Evolutionary conservation across 768 basidiomycete genomes (phyloP), one percentile per base, ranked within the genome.

Genomic region (Phaeolepiota aurea): DNA sequence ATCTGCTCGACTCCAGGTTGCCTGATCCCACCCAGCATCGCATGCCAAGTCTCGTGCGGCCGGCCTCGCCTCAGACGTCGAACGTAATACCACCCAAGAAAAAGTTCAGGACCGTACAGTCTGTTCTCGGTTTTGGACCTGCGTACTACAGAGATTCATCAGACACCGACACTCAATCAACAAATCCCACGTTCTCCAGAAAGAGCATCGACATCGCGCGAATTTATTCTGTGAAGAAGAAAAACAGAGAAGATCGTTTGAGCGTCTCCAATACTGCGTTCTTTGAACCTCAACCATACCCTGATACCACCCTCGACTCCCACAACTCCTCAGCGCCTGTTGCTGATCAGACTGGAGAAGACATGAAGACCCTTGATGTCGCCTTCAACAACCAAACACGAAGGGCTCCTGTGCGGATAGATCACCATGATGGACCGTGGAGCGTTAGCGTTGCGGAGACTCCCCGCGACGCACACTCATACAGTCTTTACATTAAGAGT

Each of bases 401-500:
- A 49, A 66, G 73, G 54, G 71, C 62, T 42, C 73, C 71, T 32
- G 68, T 78, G 22, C 75, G 84, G 36, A 69, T 81, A 46, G 84
- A 88, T 57, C 69, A 69, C 32, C 77, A 86, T 60, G 85, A 87
- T 54, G 86, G 84, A 11, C 86, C 79, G 16, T 92, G 89, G 89
- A 79, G 78, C 53, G 77, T 92, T 56, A 87, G 84, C 57, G 87
- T 90, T 48, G 89, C 89, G 47, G 86, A 89, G 66, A 82, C 78
- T 39, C 84, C 84, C 16, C 74, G 87, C 57, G 81, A 85, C 61
- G 56, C 78, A 34, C 67, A 71, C 48, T 76, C 79, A 5, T 91
- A 82, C 66, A 82, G 76, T 56, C 73, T 91, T 55, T 91, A 91
- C 69, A 78, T 91, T 64, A 91, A 89, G 74, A 91, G 88, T 90